A percentile compares a stretch with the other conserved stretches of the same genome.
Conservation (phyloP, 1,284 basidiomycete genomes). For the Cryptococcus sp. region DNA sequence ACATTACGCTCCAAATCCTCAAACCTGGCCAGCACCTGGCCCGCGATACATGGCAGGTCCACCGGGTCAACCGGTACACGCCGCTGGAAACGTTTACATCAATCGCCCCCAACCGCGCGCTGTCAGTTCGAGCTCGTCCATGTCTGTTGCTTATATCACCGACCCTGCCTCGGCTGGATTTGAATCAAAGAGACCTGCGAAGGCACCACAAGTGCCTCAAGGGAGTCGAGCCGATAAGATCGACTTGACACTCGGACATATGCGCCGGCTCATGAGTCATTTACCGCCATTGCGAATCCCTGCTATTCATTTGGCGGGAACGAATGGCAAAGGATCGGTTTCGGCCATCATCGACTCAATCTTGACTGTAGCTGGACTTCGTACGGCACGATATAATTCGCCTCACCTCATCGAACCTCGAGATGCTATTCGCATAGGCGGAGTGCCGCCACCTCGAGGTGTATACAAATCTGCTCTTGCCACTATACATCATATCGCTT, state of each 20-base stretch:
- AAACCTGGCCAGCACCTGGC: too few relatives aligned
- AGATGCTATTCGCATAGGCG: constrained; percentile 73
- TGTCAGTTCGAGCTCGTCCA: not conserved
- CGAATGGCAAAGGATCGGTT: constrained; percentile 96
- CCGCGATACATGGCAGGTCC: too few relatives aligned
- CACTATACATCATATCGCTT: constrained; percentile 57
- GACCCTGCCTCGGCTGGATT: not conserved
- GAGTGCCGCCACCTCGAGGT: constrained; percentile 54
- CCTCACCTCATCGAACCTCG: constrained; percentile 78
- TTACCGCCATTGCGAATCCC: constrained; percentile 70
- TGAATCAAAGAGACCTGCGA: not conserved
- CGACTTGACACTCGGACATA: constrained; percentile 70
- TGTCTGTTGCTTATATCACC: not conserved
- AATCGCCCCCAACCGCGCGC: not conserved
- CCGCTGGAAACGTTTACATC: too few relatives aligned
- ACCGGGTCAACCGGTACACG: too few relatives aligned
- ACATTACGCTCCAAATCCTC: too few relatives aligned
- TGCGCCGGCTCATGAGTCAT: constrained; percentile 57
- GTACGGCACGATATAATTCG: constrained; percentile 82
- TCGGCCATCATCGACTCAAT: constrained; percentile 77
- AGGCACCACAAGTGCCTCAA: not conserved
- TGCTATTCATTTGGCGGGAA: constrained; percentile 88
- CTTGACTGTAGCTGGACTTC: constrained; percentile 56
- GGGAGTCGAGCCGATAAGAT: constrained; percentile 51
- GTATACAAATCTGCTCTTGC: constrained; percentile 55